These are phyloP conservation scores for Lepidium aucheri DNA, from an alignment of 345 rosid genomes.

Conservation along the genomic window DNA sequence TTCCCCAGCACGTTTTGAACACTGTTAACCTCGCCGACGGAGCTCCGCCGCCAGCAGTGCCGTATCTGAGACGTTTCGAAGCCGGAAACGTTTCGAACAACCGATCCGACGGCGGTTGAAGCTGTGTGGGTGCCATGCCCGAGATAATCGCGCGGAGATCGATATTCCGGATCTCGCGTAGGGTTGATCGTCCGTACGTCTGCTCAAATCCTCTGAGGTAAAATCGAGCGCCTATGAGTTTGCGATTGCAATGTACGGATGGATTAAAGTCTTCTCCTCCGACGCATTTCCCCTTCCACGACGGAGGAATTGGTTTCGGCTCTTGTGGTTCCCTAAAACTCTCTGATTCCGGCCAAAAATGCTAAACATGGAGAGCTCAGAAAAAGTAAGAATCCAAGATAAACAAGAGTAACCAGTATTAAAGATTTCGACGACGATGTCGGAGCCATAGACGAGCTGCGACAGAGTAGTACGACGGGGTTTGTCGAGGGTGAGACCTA, in stretches of 20 bases:
- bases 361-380: background rate
- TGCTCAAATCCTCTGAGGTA: conserved; percentile 45
- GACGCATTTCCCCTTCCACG: conserved; percentile 58
- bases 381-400: background rate
- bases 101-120: conserved; percentile 49
- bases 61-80: conserved; percentile 38
- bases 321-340: conserved; percentile 44
- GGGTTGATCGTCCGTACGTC: conserved; percentile 26
- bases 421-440: conserved; percentile 39
- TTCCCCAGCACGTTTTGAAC: conserved; percentile 49
- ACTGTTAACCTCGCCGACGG: conserved; percentile 54
- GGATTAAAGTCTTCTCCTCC: conserved; percentile 50
- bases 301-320: conserved; percentile 39
- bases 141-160: conserved; percentile 46
- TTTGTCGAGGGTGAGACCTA: conserved; percentile 38
- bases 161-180: conserved; percentile 32
- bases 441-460: conserved; percentile 37
- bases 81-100: conserved; percentile 29
- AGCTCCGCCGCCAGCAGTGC: conserved; percentile 57
- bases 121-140: conserved; percentile 74
- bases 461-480: conserved; percentile 12
- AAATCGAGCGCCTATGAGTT: conserved; percentile 66
- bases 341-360: conserved; percentile 57
- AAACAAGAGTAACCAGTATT: conserved; percentile 36
- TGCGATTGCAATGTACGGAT: conserved; percentile 41